These are phyloP conservation scores for Delitschia confertaspora DNA, from an alignment of 495 filamentous ascomycete genomes.

Conservation along the genomic window DNA sequence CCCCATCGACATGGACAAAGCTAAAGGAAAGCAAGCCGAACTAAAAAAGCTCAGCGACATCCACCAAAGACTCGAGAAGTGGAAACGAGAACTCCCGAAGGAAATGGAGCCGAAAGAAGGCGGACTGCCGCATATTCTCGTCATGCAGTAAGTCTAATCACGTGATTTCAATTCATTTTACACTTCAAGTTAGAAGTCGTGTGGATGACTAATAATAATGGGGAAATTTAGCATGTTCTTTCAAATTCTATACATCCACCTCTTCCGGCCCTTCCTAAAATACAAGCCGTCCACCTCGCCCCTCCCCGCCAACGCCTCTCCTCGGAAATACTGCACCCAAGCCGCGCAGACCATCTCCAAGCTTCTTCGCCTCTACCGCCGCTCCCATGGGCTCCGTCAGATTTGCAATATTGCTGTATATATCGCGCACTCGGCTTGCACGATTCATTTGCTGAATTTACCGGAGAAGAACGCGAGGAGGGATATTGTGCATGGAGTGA, in stretches of 20 bases:
- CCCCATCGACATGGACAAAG: conserved; percentile 54
- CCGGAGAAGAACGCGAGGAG: conserved; percentile 80
- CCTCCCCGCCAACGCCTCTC: conserved; percentile 78
- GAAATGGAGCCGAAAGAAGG: conserved; percentile 88
- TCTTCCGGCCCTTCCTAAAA: conserved; percentile 93
- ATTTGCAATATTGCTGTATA: conserved; percentile 95
- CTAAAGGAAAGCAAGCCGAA: conserved; percentile 61
- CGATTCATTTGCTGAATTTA: conserved; percentile 87
- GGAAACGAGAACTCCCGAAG: conserved; percentile 75
- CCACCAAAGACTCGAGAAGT: conserved; percentile 81
- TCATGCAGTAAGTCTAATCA: conserved; percentile 75
- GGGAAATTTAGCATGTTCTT: conserved; percentile 90
- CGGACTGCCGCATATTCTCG: conserved; percentile 73
- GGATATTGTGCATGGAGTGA: conserved; percentile 84
- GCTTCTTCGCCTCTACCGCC: conserved; percentile 84
- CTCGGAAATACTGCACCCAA: conserved; percentile 80
- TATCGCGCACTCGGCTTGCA: conserved; percentile 86
- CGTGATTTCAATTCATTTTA: background rate
- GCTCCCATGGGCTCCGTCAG: conserved; percentile 78
- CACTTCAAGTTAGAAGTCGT: too few species aligned
- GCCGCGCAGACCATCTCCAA: conserved; percentile 86
- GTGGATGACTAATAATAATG: conserved; percentile 32
- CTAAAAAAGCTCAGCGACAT: conserved; percentile 88
- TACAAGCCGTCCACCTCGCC: conserved; percentile 74
- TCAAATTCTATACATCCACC: conserved; percentile 90